Evolutionary conservation across 768 basidiomycete genomes (phyloP).

Genomic region (Terana coerulea): DNA sequence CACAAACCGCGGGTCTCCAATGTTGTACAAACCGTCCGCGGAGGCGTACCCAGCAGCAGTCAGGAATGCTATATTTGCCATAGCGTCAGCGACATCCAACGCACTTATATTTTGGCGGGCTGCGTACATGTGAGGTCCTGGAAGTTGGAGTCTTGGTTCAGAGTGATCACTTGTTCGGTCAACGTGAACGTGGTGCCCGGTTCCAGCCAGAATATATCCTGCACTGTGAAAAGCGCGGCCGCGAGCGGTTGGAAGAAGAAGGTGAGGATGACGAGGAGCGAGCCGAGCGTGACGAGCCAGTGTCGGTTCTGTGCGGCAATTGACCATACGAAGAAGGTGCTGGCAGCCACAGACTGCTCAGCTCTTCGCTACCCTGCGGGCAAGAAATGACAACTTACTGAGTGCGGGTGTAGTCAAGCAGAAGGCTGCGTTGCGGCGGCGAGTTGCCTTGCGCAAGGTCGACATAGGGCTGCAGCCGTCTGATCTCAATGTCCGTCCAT

Average conservation of each 20-base stretch:
- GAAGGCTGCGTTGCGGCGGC: slow-evolving; percentile 46
- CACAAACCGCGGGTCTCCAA: slow-evolving; percentile 45
- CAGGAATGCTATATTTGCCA: slow-evolving; percentile 39
- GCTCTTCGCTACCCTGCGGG: neutral
- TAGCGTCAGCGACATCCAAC: too few species aligned
- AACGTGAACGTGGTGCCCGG: slow-evolving; percentile 32
- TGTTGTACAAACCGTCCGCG: slow-evolving; percentile 42
- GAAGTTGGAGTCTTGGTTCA: slow-evolving; percentile 45
- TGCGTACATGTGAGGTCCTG: slow-evolving; percentile 43
- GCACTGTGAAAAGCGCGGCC: slow-evolving; percentile 45
- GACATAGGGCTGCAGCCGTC: slow-evolving; percentile 59
- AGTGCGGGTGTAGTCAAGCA: slow-evolving; percentile 53
- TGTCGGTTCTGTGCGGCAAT: slow-evolving; percentile 41
- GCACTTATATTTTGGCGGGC: too few species aligned
- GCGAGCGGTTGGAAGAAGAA: slow-evolving; percentile 51
- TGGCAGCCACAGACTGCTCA: slow-evolving; percentile 18
- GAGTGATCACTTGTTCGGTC: slow-evolving; percentile 36
- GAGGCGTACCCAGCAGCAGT: slow-evolving; percentile 54
- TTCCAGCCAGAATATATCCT: slow-evolving; percentile 38
- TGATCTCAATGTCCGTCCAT: slow-evolving; percentile 56
- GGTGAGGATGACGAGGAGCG: slow-evolving; percentile 44
- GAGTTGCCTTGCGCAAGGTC: slow-evolving; percentile 55
- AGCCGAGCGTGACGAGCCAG: slow-evolving; percentile 46
- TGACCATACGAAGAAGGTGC: slow-evolving; percentile 47
- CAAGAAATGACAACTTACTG: slow-evolving; percentile 31